Percentiles rank a stretch among this genome's conserved stretches.
phyloP scores from a whole-genome alignment of 108 stramenopile species.

The Nitzschia sp. region DNA sequence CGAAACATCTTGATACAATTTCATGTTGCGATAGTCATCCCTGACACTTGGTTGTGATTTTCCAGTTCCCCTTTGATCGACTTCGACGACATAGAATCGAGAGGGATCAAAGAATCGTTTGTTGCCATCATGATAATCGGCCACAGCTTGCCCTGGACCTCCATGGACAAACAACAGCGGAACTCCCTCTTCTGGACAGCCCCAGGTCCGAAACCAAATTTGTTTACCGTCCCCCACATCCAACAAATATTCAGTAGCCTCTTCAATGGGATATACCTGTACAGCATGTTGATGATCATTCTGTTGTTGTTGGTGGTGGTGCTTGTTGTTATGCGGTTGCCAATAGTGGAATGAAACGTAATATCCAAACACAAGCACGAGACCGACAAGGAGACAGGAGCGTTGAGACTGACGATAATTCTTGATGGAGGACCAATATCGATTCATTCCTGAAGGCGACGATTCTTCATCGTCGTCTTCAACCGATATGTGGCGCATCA shows the following conservation, averaged over 20 bases:
- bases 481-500: background rate
- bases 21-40: constrained; percentile 36
- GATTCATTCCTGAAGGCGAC: background rate
- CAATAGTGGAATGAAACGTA: background rate
- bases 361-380: background rate
- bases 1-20: constrained; percentile 37
- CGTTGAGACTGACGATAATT: background rate
- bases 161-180: constrained; percentile 48
- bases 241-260: constrained; percentile 25
- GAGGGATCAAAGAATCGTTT: constrained; percentile 33
- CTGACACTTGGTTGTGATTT: constrained; percentile 41
- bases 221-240: constrained; percentile 17
- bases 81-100: constrained; percentile 40
- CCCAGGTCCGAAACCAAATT: constrained; percentile 45
- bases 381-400: background rate
- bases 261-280: constrained; percentile 30
- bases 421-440: background rate
- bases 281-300: background rate
- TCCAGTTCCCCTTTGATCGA: constrained; percentile 50
- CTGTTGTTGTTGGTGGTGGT: background rate
- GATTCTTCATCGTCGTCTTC: background rate
- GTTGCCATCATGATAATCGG: constrained; percentile 39
- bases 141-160: constrained; percentile 43
- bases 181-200: constrained; percentile 16
- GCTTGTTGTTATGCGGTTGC: background rate